Percentiles rank a stretch among this genome's conserved stretches.
phyloP scores from a whole-genome alignment of 768 basidiomycete species.

The Lyophyllum decastes region DNA sequence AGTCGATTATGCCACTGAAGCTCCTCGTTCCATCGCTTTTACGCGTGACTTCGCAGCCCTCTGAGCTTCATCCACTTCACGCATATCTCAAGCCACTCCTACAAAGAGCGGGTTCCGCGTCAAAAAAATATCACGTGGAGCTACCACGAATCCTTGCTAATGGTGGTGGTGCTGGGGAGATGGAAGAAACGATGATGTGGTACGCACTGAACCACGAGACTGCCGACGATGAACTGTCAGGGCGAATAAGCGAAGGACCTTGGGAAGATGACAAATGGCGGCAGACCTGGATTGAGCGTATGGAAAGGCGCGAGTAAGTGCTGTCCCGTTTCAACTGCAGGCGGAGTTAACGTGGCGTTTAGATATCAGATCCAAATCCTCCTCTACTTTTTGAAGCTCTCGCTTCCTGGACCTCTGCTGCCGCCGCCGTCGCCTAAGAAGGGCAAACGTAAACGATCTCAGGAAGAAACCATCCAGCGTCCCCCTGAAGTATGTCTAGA shows the following conservation, averaged over 20 bases:
- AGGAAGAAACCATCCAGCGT: conserved; percentile 22
- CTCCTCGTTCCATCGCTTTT: conserved; percentile 56
- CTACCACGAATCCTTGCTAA: conserved; percentile 59
- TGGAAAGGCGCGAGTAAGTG: conserved; percentile 69
- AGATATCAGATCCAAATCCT: conserved; percentile 80
- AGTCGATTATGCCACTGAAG: conserved; percentile 75
- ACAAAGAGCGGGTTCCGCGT: conserved; percentile 52
- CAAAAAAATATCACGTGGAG: conserved; percentile 66
- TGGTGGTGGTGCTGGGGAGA: conserved; percentile 60
- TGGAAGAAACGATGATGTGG: conserved; percentile 80
- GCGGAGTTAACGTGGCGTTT: not conserved
- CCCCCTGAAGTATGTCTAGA: conserved; percentile 59
- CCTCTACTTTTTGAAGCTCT: conserved; percentile 65
- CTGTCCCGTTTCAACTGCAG: not conserved
- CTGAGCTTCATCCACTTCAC: conserved; percentile 56
- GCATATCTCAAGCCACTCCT: conserved; percentile 60
- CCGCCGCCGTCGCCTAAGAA: conserved; percentile 30
- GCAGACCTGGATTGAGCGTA: conserved; percentile 56
- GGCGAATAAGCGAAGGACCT: conserved; percentile 27
- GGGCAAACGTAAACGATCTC: conserved; percentile 31
- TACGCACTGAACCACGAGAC: conserved; percentile 67
- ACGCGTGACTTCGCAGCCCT: conserved; percentile 43
- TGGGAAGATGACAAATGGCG: conserved; percentile 60
- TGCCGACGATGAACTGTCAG: conserved; percentile 31
- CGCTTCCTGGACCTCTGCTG: conserved; percentile 50